Evolutionary conservation across 495 filamentous ascomycete species (phyloP), one percentile per base, ranked within the genome.

Genomic region (Astrothelium subdiscretum): DNA sequence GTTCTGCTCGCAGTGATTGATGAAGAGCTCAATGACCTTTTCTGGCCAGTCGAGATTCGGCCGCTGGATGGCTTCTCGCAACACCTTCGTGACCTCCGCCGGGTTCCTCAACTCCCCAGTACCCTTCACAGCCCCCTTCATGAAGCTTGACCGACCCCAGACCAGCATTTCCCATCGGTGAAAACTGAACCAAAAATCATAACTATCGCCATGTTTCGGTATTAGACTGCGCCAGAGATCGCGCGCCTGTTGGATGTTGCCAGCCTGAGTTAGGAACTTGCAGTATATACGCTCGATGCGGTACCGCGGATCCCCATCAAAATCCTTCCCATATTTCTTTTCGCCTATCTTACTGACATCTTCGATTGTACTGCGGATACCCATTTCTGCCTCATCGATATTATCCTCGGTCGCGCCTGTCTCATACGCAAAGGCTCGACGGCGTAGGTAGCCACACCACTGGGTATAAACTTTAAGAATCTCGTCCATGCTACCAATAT

Each of bases 361-460:
- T 67, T 95, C 91, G 11, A 95, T 80, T 0, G 91, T 89, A 2
- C 89, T 87, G 22, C 84, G 81, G 61, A 98, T 87, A 27, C 90
- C 94, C 31, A 96, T 87, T 67, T 97, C 91, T 12, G 94, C 92
- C 24, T 92, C 83, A 67, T 96, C 91, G n/a, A 87, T 78, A 59
- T 92, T 89, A 66, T 96, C 92, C 64, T 96, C 91, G n/a, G 80
- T 83, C 3, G 89, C 83, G 3, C 26, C 42, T n/a, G 62, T 58
- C 60, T 85, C 83, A 1, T 83, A 82, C 64, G 84, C 76, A 74
- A 95, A 92, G 3, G 92, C 92, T 18, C 83, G 78, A 31, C 92
- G 85, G 61, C 91, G 88, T 8, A 98, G 80, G 64, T 90, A 97
- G 52, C 90, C 89, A 67, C 92, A 96, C 94, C 94, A 98, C 0